A percentile compares a stretch with the other conserved stretches of the same genome.
phyloP scores from a whole-genome alignment of 352 stramenopile genomes.

The Phytophthora nicotianae region DNA sequence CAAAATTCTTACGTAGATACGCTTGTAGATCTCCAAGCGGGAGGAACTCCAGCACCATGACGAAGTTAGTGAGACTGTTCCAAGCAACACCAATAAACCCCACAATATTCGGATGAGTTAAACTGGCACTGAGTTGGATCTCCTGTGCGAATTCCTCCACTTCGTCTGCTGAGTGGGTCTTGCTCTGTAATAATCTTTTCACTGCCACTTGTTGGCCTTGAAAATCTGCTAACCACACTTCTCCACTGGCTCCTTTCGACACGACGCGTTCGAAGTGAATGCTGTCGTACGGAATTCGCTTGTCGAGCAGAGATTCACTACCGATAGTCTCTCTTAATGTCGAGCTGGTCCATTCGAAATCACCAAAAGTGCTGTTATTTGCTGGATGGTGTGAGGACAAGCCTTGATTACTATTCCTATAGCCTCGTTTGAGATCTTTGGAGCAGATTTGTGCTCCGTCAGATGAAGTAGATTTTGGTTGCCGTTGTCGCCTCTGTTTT shows the following conservation, averaged over 20 bases:
- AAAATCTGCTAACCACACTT: slow-evolving; percentile 51
- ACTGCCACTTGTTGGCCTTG: slow-evolving; percentile 34
- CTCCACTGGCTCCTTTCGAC: slow-evolving; percentile 39
- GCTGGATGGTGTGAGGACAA: too few species aligned
- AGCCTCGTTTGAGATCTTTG: neutral
- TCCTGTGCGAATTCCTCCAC: slow-evolving; percentile 38
- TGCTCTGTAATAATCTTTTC: slow-evolving; percentile 42
- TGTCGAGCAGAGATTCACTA: slow-evolving; percentile 10
- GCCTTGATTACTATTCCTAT: too few species aligned
- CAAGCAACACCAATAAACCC: slow-evolving; percentile 42
- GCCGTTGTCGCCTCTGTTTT: neutral
- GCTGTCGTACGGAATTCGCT: slow-evolving; percentile 31
- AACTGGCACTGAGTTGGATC: slow-evolving; percentile 35
- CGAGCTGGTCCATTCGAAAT: slow-evolving; percentile 5
- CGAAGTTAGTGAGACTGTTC: slow-evolving; percentile 47
- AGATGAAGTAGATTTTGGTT: too few species aligned
- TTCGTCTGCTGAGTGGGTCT: slow-evolving; percentile 26
- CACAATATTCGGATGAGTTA: slow-evolving; percentile 42
- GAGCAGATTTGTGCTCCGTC: too few species aligned
- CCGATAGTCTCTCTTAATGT: slow-evolving; percentile 14
- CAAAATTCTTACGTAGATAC: slow-evolving; percentile 25
- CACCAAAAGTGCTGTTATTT: too few species aligned
- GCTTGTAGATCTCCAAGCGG: slow-evolving; percentile 40
- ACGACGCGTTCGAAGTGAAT: slow-evolving; percentile 33
- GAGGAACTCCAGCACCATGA: slow-evolving; percentile 47